Evolutionary conservation across 257 asterid genomes (phyloP).

Genomic region (Ehretia macrophylla): DNA sequence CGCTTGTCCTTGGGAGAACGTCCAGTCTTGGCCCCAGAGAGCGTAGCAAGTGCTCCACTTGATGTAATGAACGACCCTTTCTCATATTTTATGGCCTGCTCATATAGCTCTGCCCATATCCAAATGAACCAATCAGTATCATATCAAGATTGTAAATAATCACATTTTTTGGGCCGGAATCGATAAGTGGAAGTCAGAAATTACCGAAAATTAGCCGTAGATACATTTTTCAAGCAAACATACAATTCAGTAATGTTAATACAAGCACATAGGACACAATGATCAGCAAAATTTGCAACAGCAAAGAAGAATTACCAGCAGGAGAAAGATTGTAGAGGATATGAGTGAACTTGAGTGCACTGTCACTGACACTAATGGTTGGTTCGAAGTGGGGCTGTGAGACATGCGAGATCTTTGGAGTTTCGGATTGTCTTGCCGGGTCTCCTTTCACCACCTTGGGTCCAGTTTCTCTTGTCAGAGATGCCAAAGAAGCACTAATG

Average conservation of each 20-base stretch:
- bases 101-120: constrained; percentile 48
- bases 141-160: too few relatives aligned
- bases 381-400: constrained; percentile 39
- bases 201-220: too few relatives aligned
- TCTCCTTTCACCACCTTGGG: constrained; percentile 86
- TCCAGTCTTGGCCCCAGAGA: constrained; percentile 79
- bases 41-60: constrained; percentile 67
- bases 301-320: too few relatives aligned
- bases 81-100: constrained; percentile 64
- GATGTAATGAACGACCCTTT: constrained; percentile 68
- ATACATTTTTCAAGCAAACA: too few relatives aligned
- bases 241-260: too few relatives aligned
- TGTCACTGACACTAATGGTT: constrained; percentile 50
- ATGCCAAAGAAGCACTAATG: constrained; percentile 74
- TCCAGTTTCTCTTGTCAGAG: constrained; percentile 77
- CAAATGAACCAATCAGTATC: neutral
- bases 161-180: too few relatives aligned
- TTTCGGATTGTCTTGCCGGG: constrained; percentile 49
- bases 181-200: too few relatives aligned
- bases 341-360: constrained; percentile 75
- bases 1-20: constrained; percentile 83
- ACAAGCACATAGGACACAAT: too few relatives aligned
- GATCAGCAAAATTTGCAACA: too few relatives aligned
- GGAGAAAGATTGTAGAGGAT: constrained; percentile 85
- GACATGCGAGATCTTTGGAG: constrained; percentile 38